phyloP scores from a whole-genome alignment of 352 stramenopile species.

The Phytophthora pluvialis region DNA sequence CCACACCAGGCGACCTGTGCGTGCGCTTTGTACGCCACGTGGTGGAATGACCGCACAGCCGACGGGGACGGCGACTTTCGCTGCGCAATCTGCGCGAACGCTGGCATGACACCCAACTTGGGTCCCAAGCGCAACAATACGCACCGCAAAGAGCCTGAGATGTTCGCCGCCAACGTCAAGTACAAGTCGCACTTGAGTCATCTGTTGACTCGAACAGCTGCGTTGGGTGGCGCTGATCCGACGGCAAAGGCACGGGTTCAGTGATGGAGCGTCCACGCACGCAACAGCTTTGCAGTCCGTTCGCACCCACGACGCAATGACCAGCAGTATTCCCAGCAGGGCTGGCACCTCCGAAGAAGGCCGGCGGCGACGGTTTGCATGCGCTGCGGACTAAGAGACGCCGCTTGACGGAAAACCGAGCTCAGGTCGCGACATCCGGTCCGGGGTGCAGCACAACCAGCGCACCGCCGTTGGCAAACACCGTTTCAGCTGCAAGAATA shows the following conservation, averaged over 20 bases:
- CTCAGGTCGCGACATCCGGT: neutral
- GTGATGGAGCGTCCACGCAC: slow-evolving; percentile 19
- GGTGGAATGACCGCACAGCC: slow-evolving; percentile 4
- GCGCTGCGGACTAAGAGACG: slow-evolving; percentile 11
- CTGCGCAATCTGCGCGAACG: neutral
- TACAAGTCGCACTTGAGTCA: neutral
- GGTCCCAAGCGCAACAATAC: too few relatives aligned
- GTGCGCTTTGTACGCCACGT: slow-evolving; percentile 24
- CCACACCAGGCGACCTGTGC: slow-evolving; percentile 1
- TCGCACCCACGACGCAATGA: slow-evolving; percentile 4
- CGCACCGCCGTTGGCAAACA: slow-evolving; percentile 11
- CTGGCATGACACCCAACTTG: too few relatives aligned
- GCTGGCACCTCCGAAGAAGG: slow-evolving; percentile 1
- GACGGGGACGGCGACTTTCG: neutral
- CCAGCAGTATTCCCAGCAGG: neutral
- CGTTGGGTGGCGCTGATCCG: slow-evolving; percentile 2
- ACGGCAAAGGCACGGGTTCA: slow-evolving; percentile 27
- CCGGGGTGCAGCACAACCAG: neutral
- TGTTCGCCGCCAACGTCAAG: neutral
- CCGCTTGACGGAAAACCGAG: slow-evolving; percentile 31
- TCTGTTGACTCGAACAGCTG: slow-evolving; percentile 10
- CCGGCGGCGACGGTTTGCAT: neutral
- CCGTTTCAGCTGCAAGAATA: slow-evolving; percentile 15
- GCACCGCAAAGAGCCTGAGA: neutral
- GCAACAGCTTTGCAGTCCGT: slow-evolving; percentile 15